Evolutionary conservation across 345 rosid genomes (phyloP).

Genomic region (Aethionema arabicum): DNA sequence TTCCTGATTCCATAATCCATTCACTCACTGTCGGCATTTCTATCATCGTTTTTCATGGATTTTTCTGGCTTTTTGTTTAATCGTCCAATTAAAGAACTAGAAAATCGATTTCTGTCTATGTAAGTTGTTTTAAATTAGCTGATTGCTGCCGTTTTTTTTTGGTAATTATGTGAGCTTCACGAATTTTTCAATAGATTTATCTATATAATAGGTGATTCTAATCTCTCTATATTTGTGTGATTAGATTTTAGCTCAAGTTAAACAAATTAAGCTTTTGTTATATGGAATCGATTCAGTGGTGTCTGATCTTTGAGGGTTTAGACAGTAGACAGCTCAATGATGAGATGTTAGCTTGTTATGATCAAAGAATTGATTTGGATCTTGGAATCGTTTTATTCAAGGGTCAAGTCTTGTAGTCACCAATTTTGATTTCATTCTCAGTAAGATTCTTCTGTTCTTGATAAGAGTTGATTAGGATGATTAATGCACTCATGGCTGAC

Average conservation of each 20-base stretch:
- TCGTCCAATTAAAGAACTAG: not conserved
- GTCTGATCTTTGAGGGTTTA: constrained; percentile 12
- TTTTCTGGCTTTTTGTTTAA: constrained; percentile 9
- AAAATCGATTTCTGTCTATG: not conserved
- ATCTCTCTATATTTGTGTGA: not conserved
- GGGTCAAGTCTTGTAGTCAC: constrained; percentile 18
- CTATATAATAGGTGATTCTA: no score
- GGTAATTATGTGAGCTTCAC: not conserved
- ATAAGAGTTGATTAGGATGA: constrained; percentile 12
- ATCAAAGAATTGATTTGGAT: constrained; percentile 4
- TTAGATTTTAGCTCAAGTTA: not conserved
- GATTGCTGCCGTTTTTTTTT: not conserved
- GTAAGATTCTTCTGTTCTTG: constrained; percentile 21
- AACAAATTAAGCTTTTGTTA: constrained; percentile 6
- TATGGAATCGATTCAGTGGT: constrained; percentile 14
- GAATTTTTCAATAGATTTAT: no score
- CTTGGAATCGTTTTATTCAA: constrained; percentile 18
- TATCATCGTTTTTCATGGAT: not conserved
- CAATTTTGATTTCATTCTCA: constrained; percentile 10
- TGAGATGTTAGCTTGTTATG: constrained; percentile 17
- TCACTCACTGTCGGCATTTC: constrained; percentile 26
- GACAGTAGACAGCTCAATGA: constrained; percentile 9
- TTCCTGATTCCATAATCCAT: constrained; percentile 17
- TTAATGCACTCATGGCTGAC: constrained; percentile 25
- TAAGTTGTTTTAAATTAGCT: constrained; percentile 16